Base-by-base conservation (phyloP, 2,329 filamentous ascomycete genomes). In the Orbilia quercus region DNA sequence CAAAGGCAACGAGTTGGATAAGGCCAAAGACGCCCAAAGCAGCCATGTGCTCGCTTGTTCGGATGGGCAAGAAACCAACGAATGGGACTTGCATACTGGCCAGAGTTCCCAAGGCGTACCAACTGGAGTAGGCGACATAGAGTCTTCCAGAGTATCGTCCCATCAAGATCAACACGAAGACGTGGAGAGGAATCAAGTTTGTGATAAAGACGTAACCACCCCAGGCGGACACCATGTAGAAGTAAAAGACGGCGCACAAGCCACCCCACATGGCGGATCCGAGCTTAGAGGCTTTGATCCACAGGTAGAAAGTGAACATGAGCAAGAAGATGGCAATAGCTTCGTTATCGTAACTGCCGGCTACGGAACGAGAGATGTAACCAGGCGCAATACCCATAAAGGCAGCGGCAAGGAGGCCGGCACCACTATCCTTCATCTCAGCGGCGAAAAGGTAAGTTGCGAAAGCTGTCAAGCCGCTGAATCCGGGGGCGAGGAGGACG, bases 131-230 rank as follows among this genome's bases (percentile, higher is more conserved):
- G 80, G 92, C 91, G 79, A 98, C 92, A 79, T 99, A 99, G 18
- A 99, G 84, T 72, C 95, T 88, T 70, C 91, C 90, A 84, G 93
- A 98, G 82, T 96, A 99, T 72, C 95, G 86, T 57, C 96, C 96
- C 94, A 99, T 99, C 83, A 90, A 91, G 79, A 99, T 90, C 77
- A 99, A 85, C 50, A 96, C 92, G 78, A 99, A 93, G 6, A 91
- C 89, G 82, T 99, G 95, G 77, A 99, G 87, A 38, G 95, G 95
- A 71, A 99, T 88, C 82, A 99, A 84, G 81, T 96, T 97, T 74
- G 96, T 99, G 80, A 99, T 99, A 87, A 99, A 99, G 79, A 96
- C 95, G 82, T 99, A 99, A 80, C 95, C 95, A 85, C 95, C 95
- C 95, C 95, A 99, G 16, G 96, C 96, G 53, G 94, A 95, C 76